phyloP scores from a whole-genome alignment of 1,139 yeast genomes.

The Debaryomyces sp. region DNA sequence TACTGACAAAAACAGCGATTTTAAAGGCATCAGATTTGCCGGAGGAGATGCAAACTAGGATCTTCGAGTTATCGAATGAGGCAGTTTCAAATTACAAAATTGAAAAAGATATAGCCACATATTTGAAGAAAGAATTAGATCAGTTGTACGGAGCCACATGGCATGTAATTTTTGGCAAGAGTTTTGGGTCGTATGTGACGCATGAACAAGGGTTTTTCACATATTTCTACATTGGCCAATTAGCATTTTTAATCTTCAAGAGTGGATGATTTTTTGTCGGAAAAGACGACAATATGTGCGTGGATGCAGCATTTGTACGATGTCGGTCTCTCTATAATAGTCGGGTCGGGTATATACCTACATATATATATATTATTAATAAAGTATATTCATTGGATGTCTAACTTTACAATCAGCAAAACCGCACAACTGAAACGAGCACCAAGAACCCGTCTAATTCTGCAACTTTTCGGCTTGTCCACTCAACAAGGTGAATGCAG shows the following conservation, averaged over 20 bases:
- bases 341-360: neutral
- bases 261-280: conserved; percentile 43
- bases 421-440: neutral
- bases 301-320: neutral
- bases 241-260: conserved; percentile 82
- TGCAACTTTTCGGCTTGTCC: conserved; percentile 67
- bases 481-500: conserved; percentile 81
- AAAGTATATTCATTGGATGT: conserved; percentile 1
- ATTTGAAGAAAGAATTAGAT: conserved; percentile 71
- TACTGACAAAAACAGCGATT: conserved; percentile 34
- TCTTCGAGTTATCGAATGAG: conserved; percentile 59
- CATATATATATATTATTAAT: neutral
- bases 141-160: conserved; percentile 76
- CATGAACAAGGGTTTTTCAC: conserved; percentile 85
- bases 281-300: neutral
- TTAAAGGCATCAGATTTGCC: conserved; percentile 53
- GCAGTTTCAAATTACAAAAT: conserved; percentile 47
- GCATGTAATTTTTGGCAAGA: conserved; percentile 95
- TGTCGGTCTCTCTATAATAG: neutral
- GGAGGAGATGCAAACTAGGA: conserved; percentile 60
- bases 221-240: conserved; percentile 79
- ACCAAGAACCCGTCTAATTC: conserved; percentile 3
- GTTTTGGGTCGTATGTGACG: conserved; percentile 92
- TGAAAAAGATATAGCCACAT: conserved; percentile 80
- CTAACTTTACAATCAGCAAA: neutral